Conservation (phyloP, 768 basidiomycete genomes). For the Rhizopogon salebrosus region DNA sequence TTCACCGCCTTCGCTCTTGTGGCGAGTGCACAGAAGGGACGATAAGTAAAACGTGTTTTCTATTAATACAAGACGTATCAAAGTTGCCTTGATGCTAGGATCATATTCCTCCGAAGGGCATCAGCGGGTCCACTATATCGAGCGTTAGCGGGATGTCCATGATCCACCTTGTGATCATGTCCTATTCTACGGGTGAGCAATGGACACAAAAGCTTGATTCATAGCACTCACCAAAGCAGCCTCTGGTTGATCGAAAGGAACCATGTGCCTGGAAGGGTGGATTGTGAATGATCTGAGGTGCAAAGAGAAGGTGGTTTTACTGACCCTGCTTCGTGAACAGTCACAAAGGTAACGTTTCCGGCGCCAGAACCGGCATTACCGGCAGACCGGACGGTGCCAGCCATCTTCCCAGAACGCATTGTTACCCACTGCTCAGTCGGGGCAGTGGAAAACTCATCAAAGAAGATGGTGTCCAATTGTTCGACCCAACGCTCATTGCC, state of each 20-base stretch:
- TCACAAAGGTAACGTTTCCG: slow-evolving; percentile 83
- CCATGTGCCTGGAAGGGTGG: slow-evolving; percentile 64
- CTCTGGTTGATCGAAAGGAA: slow-evolving; percentile 86
- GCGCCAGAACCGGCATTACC: slow-evolving; percentile 59
- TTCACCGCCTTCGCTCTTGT: not conserved
- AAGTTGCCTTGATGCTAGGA: not conserved
- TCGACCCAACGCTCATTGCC: slow-evolving; percentile 79
- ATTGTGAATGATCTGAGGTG: not conserved
- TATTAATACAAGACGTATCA: not conserved
- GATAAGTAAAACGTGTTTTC: not conserved
- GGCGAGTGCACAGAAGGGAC: not conserved
- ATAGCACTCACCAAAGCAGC: slow-evolving; percentile 60
- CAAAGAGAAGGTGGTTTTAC: slow-evolving; percentile 17
- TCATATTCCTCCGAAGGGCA: not conserved
- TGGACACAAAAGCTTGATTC: not conserved
- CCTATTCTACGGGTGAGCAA: slow-evolving; percentile 29
- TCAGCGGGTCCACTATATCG: not conserved
- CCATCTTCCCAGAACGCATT: slow-evolving; percentile 43
- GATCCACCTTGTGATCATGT: slow-evolving; percentile 59
- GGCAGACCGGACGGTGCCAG: slow-evolving; percentile 67
- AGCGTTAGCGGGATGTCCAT: slow-evolving; percentile 41
- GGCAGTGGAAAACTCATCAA: slow-evolving; percentile 50
- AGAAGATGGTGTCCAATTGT: slow-evolving; percentile 55
- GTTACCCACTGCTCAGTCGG: slow-evolving; percentile 54
- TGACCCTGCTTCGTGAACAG: slow-evolving; percentile 76